A percentile compares a stretch with the other conserved stretches of the same genome.
Conservation (phyloP, 1,284 basidiomycete genomes). For the Cutaneotrichosporon sp. region DNA sequence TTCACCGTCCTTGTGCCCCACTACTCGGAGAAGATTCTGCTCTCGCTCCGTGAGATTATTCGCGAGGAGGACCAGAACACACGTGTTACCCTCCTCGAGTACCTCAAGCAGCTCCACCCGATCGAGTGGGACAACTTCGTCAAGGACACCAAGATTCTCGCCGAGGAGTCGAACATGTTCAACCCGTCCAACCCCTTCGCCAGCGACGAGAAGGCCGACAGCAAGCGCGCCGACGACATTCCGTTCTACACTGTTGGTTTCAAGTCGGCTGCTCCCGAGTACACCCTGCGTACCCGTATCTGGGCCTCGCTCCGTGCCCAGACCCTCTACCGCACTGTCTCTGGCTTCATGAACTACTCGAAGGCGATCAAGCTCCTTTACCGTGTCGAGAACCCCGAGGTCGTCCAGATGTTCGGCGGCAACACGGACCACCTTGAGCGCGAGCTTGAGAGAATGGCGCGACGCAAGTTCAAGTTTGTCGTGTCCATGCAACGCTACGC, state of each 20-base stretch:
- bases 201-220: constrained; percentile 77
- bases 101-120: constrained; percentile 96
- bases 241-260: constrained; percentile 99
- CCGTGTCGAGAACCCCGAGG: constrained; percentile 98
- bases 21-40: constrained; percentile 93
- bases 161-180: constrained; percentile 89
- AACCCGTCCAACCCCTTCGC: constrained; percentile 68
- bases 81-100: constrained; percentile 90
- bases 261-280: constrained; percentile 98
- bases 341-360: constrained; percentile 99
- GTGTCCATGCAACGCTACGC: constrained; percentile 99
- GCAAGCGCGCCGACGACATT: constrained; percentile 85
- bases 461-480: constrained; percentile 98
- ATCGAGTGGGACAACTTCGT: constrained; percentile 99
- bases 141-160: constrained; percentile 98
- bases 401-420: constrained; percentile 94
- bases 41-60: constrained; percentile 93
- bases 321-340: constrained; percentile 97
- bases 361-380: constrained; percentile 99
- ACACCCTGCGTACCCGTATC: constrained; percentile 96
- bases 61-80: constrained; percentile 94
- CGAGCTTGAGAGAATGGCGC: constrained; percentile 95
- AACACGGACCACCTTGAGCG: constrained; percentile 98
- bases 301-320: constrained; percentile 98
- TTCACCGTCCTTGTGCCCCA: constrained; percentile 95